Conservation (phyloP, 1,284 basidiomycete genomes). For the Butyriboletus appendiculatus region DNA sequence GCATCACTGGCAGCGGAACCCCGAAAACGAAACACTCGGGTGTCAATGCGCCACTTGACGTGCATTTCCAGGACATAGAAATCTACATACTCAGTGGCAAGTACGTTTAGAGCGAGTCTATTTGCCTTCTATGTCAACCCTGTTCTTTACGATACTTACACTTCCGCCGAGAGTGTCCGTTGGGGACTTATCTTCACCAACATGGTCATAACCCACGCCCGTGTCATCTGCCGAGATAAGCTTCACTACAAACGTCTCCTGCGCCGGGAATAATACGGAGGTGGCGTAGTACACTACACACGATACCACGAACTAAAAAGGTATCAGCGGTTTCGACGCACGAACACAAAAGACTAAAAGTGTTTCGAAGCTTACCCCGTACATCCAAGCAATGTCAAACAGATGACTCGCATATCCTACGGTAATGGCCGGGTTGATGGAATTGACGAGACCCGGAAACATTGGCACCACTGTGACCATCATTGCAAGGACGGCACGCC, state of each 20-base stretch:
- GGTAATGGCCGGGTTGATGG: conserved; percentile 57
- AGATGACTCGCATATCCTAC: conserved; percentile 55
- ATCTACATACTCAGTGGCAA: background rate
- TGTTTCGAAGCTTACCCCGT: conserved; percentile 52
- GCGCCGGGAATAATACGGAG: conserved; percentile 60
- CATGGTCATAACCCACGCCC: background rate
- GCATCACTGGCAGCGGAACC: too few relatives aligned
- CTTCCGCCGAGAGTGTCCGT: background rate
- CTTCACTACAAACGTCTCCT: conserved; percentile 55
- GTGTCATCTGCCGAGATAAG: conserved; percentile 39
- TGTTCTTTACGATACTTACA: conserved; percentile 12
- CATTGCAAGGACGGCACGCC: conserved; percentile 67
- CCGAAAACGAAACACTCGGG: too few relatives aligned
- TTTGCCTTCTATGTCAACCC: background rate
- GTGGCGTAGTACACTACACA: conserved; percentile 50
- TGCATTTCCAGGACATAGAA: background rate
- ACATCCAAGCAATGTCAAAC: conserved; percentile 72
- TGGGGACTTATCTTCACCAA: background rate
- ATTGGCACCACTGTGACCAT: conserved; percentile 59
- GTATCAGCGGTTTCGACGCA: conserved; percentile 16
- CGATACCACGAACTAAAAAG: conserved; percentile 42
- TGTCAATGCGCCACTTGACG: background rate
- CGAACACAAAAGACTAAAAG: background rate
- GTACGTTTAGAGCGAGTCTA: background rate
- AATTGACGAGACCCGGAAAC: conserved; percentile 70